A percentile compares a stretch with the other conserved stretches of the same genome.
Evolutionary conservation across 2,329 filamentous ascomycete genomes (phyloP).

Genomic region (Rhynchosporium graminicola): DNA sequence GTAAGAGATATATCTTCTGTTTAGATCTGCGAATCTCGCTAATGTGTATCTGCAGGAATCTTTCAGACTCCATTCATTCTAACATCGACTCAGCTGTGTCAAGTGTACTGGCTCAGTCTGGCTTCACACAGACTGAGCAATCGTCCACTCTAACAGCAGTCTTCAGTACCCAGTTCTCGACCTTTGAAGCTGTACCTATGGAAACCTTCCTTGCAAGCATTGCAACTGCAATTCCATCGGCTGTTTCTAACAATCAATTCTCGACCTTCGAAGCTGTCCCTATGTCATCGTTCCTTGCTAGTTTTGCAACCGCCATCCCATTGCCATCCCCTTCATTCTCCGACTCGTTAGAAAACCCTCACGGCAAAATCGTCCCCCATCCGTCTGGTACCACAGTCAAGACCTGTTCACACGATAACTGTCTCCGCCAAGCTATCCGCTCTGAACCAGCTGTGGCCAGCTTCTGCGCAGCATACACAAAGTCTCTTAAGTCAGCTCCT

Average conservation of each 20-base stretch:
- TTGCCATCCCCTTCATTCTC: background rate
- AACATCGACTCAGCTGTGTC: background rate
- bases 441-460: background rate
- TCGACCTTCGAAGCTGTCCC: background rate
- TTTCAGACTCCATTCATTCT: background rate
- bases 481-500: background rate
- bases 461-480: constrained; percentile 2
- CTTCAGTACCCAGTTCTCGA: background rate
- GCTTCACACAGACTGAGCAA: background rate
- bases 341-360: background rate
- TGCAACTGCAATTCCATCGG: background rate
- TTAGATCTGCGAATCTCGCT: background rate
- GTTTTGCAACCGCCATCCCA: background rate
- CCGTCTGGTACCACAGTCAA: background rate
- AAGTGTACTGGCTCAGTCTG: background rate
- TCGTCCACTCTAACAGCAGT: background rate
- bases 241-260: background rate
- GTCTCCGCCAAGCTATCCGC: constrained; percentile 2
- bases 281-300: background rate
- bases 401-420: constrained; percentile 1
- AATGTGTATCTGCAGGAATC: background rate
- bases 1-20: background rate
- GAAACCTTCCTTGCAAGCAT: background rate
- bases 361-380: background rate
- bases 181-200: background rate